Percentiles rank a stretch among this genome's conserved stretches.
Evolutionary conservation across 73 alveolate genomes (phyloP).

Genomic region (Tetrahymena thermophila): DNA sequence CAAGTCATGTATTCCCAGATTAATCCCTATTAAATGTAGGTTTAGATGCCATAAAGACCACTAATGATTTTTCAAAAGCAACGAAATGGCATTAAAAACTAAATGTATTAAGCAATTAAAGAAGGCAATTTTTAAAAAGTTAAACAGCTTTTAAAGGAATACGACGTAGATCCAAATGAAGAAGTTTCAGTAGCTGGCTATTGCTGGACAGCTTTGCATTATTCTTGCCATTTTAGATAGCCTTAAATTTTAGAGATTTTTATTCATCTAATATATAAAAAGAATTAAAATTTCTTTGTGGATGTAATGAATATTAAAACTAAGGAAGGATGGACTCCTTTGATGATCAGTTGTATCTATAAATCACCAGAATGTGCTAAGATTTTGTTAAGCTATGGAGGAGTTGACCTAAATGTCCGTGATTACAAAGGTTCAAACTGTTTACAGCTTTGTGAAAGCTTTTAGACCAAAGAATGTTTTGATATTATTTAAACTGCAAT

Average conservation of each 20-base stretch:
- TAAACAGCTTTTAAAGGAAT: background rate
- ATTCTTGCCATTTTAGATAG: background rate
- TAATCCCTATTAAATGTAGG: background rate
- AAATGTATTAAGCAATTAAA: background rate
- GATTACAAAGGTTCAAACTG: background rate
- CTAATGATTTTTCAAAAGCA: background rate
- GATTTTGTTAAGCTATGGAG: background rate
- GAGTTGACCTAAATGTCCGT: background rate
- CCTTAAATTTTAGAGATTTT: background rate
- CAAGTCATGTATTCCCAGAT: background rate
- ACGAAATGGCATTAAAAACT: background rate
- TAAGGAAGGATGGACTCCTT: background rate
- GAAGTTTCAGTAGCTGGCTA: background rate
- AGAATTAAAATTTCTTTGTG: background rate
- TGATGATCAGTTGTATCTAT: background rate
- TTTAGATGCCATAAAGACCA: background rate
- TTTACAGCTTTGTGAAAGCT: background rate
- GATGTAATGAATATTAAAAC: background rate
- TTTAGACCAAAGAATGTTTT: background rate
- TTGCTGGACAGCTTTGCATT: background rate
- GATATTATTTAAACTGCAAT: background rate
- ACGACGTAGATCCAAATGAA: background rate
- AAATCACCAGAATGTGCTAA: background rate
- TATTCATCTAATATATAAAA: background rate
- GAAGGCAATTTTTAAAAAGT: background rate